phyloP scores from a whole-genome alignment of 176 grass and related monocot species.

The Carex scoparia region DNA sequence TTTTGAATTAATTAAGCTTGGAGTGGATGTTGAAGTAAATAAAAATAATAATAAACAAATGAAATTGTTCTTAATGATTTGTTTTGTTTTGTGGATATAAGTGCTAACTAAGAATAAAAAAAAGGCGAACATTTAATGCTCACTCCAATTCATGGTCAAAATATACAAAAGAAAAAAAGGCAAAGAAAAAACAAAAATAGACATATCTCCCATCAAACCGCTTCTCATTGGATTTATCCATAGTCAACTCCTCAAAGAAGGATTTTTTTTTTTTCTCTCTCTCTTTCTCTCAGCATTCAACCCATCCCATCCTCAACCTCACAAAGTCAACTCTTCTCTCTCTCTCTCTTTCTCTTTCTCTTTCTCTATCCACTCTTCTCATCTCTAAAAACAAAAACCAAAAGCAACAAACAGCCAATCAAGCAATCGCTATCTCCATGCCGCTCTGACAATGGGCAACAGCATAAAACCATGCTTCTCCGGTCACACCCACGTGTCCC shows the following conservation, averaged over 20 bases:
- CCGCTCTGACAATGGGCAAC: conserved; percentile 59
- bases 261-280: background rate
- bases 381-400: background rate
- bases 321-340: conserved; percentile 51
- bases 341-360: background rate
- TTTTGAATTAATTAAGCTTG: background rate
- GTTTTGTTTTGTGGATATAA: background rate
- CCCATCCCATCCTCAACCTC: conserved; percentile 28
- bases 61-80: background rate
- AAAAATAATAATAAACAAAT: background rate
- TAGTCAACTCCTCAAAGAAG: conserved; percentile 21
- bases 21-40: background rate
- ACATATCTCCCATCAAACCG: background rate
- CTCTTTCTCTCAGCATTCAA: conserved; percentile 29
- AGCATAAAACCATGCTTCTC: conserved; percentile 68
- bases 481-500: conserved; percentile 50
- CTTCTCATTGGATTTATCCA: conserved; percentile 8
- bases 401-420: conserved; percentile 1
- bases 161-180: background rate
- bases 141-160: background rate
- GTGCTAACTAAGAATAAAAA: background rate
- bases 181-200: background rate
- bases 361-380: background rate
- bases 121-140: background rate
- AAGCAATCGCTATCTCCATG: background rate